Evolutionary conservation across 257 asterid genomes (phyloP).

Genomic region (Solanum peruvianum): DNA sequence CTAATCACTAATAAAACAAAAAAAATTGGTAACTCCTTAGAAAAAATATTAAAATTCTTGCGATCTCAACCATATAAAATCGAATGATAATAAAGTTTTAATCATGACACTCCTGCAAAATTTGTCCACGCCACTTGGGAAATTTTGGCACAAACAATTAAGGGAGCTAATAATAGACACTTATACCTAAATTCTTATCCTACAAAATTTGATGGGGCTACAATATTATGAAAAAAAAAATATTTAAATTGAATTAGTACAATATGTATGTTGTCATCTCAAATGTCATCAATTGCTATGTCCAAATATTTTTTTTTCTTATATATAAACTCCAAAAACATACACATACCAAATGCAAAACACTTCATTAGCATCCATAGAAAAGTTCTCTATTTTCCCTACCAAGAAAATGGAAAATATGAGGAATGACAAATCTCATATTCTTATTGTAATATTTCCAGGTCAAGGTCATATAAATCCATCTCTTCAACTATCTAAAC

Average conservation of each 20-base stretch:
- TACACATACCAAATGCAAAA: not conserved
- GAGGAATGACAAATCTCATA: not conserved
- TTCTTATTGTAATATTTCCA: slow-evolving; percentile 11
- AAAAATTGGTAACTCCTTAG: too few relatives aligned
- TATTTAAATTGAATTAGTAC: not conserved
- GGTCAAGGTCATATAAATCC: slow-evolving; percentile 21
- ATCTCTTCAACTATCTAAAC: slow-evolving; percentile 1
- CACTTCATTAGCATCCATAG: not conserved
- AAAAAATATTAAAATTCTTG: too few relatives aligned
- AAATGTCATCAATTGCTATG: not conserved
- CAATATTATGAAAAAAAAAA: too few relatives aligned
- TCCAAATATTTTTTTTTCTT: not conserved
- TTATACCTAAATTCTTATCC: not conserved
- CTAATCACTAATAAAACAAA: too few relatives aligned
- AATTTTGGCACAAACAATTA: too few relatives aligned
- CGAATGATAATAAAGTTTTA: too few relatives aligned
- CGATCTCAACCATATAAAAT: too few relatives aligned
- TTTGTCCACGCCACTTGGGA: too few relatives aligned
- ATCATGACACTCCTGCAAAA: too few relatives aligned
- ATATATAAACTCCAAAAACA: not conserved
- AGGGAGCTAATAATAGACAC: too few relatives aligned
- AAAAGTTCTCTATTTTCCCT: not conserved
- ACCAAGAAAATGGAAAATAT: not conserved
- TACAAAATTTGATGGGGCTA: not conserved
- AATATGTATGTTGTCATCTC: not conserved